Conservation (phyloP, 768 basidiomycete species). For the Xerocomellus intermedius region DNA sequence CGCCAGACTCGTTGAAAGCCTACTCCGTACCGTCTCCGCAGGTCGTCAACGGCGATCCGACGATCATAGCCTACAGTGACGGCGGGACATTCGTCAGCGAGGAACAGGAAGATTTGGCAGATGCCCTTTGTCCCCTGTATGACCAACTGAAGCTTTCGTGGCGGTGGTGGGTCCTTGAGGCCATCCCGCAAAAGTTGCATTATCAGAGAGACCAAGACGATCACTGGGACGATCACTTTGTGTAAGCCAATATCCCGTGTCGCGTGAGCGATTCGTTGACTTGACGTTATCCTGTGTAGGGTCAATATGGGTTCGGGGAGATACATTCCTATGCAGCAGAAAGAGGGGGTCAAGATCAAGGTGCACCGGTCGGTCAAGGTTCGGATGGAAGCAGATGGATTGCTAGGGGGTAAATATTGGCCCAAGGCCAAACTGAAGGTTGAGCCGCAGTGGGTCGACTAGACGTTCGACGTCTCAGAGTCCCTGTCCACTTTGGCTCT, state of each 20-base stretch:
- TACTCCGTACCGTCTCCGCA: constrained; percentile 15
- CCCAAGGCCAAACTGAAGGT: constrained; percentile 40
- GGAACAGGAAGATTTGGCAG: constrained; percentile 63
- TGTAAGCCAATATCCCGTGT: constrained; percentile 12
- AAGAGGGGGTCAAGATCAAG: constrained; percentile 40
- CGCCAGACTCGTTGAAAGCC: constrained; percentile 12
- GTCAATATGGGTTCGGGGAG: constrained; percentile 43
- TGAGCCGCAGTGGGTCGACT: constrained; percentile 43
- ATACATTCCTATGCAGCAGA: constrained; percentile 39
- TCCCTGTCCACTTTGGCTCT: not conserved
- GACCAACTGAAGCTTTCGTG: constrained; percentile 53
- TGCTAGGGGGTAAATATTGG: constrained; percentile 34
- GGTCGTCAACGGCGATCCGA: constrained; percentile 9
- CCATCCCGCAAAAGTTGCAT: constrained; percentile 38
- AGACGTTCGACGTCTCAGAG: not conserved
- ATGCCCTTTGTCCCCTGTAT: constrained; percentile 50
- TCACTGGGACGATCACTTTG: constrained; percentile 10
- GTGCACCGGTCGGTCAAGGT: constrained; percentile 48
- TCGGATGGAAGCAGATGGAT: constrained; percentile 49
- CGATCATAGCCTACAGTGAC: constrained; percentile 18
- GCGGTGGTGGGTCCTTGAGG: constrained; percentile 69
- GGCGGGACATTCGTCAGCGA: constrained; percentile 37
- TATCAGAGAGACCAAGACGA: constrained; percentile 28
- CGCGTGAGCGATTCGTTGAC: not conserved
- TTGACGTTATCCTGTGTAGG: not conserved